Base-by-base conservation (phyloP, 768 basidiomycete genomes). In the Pisolithus albus region DNA sequence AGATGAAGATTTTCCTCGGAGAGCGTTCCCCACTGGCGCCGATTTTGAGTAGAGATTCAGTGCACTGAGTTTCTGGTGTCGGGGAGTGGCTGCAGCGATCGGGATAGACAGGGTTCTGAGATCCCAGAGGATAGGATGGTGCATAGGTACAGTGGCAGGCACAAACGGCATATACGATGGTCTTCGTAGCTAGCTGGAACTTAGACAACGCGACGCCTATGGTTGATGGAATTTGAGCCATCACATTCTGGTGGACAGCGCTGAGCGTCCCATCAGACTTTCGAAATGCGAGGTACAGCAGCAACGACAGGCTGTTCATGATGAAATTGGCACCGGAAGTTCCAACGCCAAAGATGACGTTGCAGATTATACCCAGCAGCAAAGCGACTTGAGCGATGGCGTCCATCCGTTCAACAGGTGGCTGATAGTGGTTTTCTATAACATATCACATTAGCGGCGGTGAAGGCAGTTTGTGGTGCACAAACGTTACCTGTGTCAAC, bases 341-440 rank as follows among this genome's bases (percentile, higher is more conserved):
- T 23, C 59, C 46, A n/a, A 64, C 38, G 1, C 53, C 47, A 40
- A 59, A 47, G 34, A 65, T 49, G 19, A 61, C 30, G 42, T 50
- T 51, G 52, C 56, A 58, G 36, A 61, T 58, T 11, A 56, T 53
- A 7, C 54, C 54, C 7, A 64, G 43, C 9, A 64, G 50, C 9
- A 62, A 41, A 13, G 56, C 37, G 5, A 59, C 46, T 45, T 64
- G 63, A 15, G 62, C 51, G 18, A 59, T 41, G 3, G 37, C 23
- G 18, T 34, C 46, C 46, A 47, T 47, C 5, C 18, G 6, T 13
- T 47, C 19, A 9, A 47, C n/a, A 16, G 32, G 46, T 42, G 41
- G 41, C n/a, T 15, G 10, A 23, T 42, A 34, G 4, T 34, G 34
- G 11, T 34, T 34, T 15, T 15, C 34, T 34, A 5, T 34, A 34